These are phyloP conservation scores for Botrytis medusae DNA, from an alignment of 2,329 filamentous ascomycete species.

Conservation along the genomic window DNA sequence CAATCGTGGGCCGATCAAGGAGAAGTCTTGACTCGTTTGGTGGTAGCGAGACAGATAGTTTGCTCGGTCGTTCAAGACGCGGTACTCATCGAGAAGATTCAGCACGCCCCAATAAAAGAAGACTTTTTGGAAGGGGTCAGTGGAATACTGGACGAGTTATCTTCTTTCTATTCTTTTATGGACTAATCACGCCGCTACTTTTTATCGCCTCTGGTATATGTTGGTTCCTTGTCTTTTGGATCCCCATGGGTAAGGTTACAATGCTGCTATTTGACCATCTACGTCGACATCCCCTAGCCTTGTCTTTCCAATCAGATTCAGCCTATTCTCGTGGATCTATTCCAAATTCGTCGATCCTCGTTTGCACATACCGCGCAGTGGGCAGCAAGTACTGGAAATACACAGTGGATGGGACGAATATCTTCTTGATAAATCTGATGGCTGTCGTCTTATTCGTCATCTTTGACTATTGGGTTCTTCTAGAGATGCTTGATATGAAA, in stretches of 20 bases:
- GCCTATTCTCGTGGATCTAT: slow-evolving; percentile 70
- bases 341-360: slow-evolving; percentile 78
- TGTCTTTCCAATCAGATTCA: slow-evolving; percentile 89
- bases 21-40: slow-evolving; percentile 79
- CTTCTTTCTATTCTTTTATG: slow-evolving; percentile 96
- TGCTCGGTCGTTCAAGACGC: slow-evolving; percentile 69
- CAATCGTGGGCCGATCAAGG: slow-evolving; percentile 81
- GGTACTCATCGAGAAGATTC: slow-evolving; percentile 45
- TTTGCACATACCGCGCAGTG: slow-evolving; percentile 96
- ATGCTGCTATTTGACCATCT: slow-evolving; percentile 88
- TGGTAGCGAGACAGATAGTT: slow-evolving; percentile 81
- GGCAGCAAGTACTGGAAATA: slow-evolving; percentile 99
- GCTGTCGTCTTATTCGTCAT: slow-evolving; percentile 92
- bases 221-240: slow-evolving; percentile 96
- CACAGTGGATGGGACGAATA: slow-evolving; percentile 96
- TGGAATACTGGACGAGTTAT: slow-evolving; percentile 94
- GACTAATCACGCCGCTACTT: slow-evolving; percentile 80
- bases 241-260: slow-evolving; percentile 97
- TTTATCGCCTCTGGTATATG: slow-evolving; percentile 84
- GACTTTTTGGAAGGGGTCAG: slow-evolving; percentile 90
- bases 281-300: slow-evolving; percentile 83
- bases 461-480: slow-evolving; percentile 83
- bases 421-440: slow-evolving; percentile 97
- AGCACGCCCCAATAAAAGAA: slow-evolving; percentile 63
- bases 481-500: slow-evolving; percentile 63